Base-by-base conservation (phyloP, 305 asterid genomes). In the Solanum aculeatissimum region DNA sequence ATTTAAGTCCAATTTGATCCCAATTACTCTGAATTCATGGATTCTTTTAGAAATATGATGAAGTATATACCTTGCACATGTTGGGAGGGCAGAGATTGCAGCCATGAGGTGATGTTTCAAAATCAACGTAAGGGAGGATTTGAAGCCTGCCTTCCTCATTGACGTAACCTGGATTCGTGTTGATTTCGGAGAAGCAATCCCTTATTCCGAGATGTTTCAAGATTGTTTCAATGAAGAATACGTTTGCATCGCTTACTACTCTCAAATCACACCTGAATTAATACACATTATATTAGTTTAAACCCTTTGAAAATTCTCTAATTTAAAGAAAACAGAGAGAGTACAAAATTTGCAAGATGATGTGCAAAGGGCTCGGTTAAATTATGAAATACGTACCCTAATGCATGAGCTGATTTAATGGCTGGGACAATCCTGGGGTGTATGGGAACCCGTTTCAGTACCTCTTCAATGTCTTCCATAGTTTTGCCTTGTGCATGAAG, bases 31-130 rank as follows among this genome's bases (percentile, higher is more conserved):
- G 40, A 35, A 35, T 7, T 35, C 40, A 35, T 35, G 40, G 6
- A 35, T 35, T 35, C 40, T 40, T 40, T 40, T 40, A 7, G 0
- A 1, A 3, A 18, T 18, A 21, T 35, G 23, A 27, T 69, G 15
- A 25, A 40, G 6, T 71, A 70, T 40, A 38, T 69, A 95, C 98
- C 97, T 95, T 95, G 92, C 99, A 95, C 88, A 94, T 86, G 88
- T 94, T 94, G 82, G 93, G 90, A 81, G 98, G 97, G 88, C 98
- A 95, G 38, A 89, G 93, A 86, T 80, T 68, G 82, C 98, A 95
- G 18, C 91, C 91, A 84, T 94, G 97, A 81, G 91, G 75, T 0
- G 88, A 86, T 42, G 63, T 63, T 3, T 21, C 40, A 66, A 87
- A 83, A 85, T 90, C 91, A 60, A 91, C 89, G 60, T 69, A 92